Evolutionary conservation across 169 alveolate species (phyloP).

Genomic region (Toxoplasma gondii): DNA sequence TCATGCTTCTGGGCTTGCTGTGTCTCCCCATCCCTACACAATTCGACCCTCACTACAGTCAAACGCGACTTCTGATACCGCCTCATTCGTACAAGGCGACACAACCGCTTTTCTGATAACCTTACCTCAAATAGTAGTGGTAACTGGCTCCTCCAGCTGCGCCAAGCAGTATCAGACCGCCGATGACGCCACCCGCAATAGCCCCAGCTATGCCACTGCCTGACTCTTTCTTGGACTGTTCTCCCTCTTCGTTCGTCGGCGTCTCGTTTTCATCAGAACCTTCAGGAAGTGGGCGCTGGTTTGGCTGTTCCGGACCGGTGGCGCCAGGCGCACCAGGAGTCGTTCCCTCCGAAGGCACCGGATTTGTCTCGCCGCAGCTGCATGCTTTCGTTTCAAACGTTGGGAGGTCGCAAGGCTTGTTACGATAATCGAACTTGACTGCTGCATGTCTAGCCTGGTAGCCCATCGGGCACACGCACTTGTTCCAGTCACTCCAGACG

Average conservation of each 20-base stretch:
- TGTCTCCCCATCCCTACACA: too few species aligned
- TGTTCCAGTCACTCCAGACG: slow-evolving; percentile 60
- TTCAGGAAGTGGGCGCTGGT: neutral
- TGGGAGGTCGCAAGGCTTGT: neutral
- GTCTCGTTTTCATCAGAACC: neutral
- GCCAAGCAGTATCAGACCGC: slow-evolving; percentile 45
- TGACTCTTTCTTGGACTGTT: slow-evolving; percentile 13
- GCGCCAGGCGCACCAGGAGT: neutral
- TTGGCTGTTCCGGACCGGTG: too few species aligned
- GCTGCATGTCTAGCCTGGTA: neutral
- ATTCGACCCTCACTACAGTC: too few species aligned
- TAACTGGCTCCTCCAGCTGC: slow-evolving; percentile 66
- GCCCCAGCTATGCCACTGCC: slow-evolving; percentile 49
- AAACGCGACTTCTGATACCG: too few species aligned
- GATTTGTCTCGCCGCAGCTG: neutral
- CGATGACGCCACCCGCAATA: slow-evolving; percentile 65
- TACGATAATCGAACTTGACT: slow-evolving; percentile 45
- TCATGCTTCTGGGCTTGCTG: too few species aligned
- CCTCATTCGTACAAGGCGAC: too few species aligned
- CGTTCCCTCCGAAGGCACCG: neutral
- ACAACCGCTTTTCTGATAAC: too few species aligned
- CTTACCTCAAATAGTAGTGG: slow-evolving; percentile 31
- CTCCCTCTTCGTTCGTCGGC: neutral
- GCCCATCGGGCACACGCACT: slow-evolving; percentile 32
- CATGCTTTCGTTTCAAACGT: slow-evolving; percentile 46